A percentile compares a stretch with the other conserved stretches of the same genome.
Evolutionary conservation across 2,329 filamentous ascomycete species (phyloP).

Genomic region (Akanthomyces uredinophilus): DNA sequence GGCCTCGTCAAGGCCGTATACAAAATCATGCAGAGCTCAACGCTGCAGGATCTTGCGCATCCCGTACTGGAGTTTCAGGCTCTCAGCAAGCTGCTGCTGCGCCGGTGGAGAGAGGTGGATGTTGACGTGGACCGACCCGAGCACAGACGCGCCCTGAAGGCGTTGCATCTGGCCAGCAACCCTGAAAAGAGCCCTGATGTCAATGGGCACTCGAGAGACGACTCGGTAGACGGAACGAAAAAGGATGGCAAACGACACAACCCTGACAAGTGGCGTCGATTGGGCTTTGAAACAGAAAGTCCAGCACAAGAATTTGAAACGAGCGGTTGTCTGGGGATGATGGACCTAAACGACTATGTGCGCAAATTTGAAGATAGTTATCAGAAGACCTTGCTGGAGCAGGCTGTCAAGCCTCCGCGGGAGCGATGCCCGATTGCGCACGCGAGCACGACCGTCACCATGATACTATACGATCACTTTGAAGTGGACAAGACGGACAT

Average conservation of each 20-base stretch:
- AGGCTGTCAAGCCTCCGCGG: constrained; percentile 64
- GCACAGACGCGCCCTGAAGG: constrained; percentile 80
- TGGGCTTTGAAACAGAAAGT: constrained; percentile 89
- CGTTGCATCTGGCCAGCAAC: constrained; percentile 76
- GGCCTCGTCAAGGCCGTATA: constrained; percentile 91
- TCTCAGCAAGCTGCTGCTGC: constrained; percentile 78
- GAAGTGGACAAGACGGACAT: constrained; percentile 81
- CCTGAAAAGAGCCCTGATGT: constrained; percentile 46
- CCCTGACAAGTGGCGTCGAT: constrained; percentile 84
- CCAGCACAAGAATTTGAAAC: constrained; percentile 80
- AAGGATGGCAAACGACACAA: constrained; percentile 69
- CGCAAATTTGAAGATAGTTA: constrained; percentile 88
- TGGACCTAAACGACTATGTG: constrained; percentile 94
- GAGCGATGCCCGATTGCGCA: constrained; percentile 83
- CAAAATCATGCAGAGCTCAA: constrained; percentile 88
- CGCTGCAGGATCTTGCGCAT: constrained; percentile 83
- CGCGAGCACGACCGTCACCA: constrained; percentile 79
- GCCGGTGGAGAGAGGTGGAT: constrained; percentile 80
- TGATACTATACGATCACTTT: constrained; percentile 91
- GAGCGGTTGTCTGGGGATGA: constrained; percentile 88
- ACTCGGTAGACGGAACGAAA: constrained; percentile 36
- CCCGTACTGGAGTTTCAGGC: constrained; percentile 90
- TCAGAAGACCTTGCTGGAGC: constrained; percentile 86
- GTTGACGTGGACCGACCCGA: constrained; percentile 85
- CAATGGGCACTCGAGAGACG: constrained; percentile 36